Conservation (phyloP, 805 yeast species). For the Saccharomycopsis lassenensis region DNA sequence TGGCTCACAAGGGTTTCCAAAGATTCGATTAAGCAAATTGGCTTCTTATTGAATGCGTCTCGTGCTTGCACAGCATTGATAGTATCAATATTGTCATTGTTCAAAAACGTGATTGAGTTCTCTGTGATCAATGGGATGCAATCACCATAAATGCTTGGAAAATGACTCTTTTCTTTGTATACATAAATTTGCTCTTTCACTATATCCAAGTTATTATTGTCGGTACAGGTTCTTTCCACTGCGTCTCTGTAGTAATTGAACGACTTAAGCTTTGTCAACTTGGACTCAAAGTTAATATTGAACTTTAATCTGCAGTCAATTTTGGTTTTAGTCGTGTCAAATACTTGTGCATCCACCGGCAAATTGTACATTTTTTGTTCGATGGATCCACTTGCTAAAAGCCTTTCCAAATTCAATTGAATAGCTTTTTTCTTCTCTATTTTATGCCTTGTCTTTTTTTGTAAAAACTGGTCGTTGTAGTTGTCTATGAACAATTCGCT, state of each 20-base stretch:
- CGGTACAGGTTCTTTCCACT: conserved; percentile 1
- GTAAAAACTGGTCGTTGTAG: conserved; percentile 5
- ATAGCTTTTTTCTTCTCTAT: background rate
- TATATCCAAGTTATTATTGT: too few species aligned
- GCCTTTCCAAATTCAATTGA: background rate
- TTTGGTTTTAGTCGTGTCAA: conserved; percentile 2
- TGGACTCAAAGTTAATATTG: conserved; percentile 6
- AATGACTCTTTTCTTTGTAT: too few species aligned
- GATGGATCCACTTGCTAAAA: background rate
- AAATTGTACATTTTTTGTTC: conserved; percentile 4
- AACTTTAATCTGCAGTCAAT: background rate
- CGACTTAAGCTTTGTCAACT: conserved; percentile 7
- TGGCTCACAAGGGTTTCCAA: conserved; percentile 3
- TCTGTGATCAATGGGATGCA: too few species aligned
- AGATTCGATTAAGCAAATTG: conserved; percentile 1
- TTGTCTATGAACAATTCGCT: conserved; percentile 8
- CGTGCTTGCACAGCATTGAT: too few species aligned
- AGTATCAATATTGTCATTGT: too few species aligned
- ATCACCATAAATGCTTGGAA: too few species aligned
- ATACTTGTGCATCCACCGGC: background rate
- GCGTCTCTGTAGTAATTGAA: conserved; percentile 3
- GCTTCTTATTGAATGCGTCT: too few species aligned
- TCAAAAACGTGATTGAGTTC: too few species aligned
- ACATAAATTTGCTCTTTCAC: too few species aligned
- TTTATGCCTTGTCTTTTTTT: background rate